These are phyloP conservation scores for Hypoxylon perforatum DNA, from an alignment of 495 filamentous ascomycete genomes.

Conservation along the genomic window DNA sequence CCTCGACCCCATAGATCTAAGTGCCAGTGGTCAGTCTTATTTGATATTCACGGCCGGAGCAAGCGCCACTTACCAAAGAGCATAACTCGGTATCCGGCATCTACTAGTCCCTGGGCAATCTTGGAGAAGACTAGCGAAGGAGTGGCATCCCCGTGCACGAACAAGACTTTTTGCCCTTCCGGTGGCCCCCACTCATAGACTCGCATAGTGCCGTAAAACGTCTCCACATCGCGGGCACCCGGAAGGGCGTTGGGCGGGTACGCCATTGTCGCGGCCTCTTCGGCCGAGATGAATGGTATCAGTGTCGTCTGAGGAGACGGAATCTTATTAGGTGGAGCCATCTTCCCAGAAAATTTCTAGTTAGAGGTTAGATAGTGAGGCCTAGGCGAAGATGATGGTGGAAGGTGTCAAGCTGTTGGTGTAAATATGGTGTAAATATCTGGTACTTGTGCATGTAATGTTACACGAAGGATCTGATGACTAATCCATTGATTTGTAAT, in stretches of 20 bases:
- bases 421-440: too few species aligned
- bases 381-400: too few species aligned
- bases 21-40: not conserved
- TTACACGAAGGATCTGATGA: too few species aligned
- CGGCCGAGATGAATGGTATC: constrained; percentile 26
- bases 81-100: constrained; percentile 79
- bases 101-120: constrained; percentile 72
- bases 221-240: constrained; percentile 76
- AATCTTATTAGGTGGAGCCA: constrained; percentile 19
- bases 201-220: constrained; percentile 76
- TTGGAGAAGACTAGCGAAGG: constrained; percentile 74
- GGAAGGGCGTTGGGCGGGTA: constrained; percentile 82
- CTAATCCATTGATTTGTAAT: too few species aligned
- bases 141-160: constrained; percentile 84
- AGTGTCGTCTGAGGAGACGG: constrained; percentile 21
- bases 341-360: too few species aligned
- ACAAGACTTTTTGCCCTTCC: constrained; percentile 74
- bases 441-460: too few species aligned
- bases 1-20: constrained; percentile 80
- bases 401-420: too few species aligned
- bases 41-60: not conserved
- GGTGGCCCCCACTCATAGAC: constrained; percentile 87
- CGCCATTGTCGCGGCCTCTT: constrained; percentile 45
- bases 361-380: constrained; percentile 14
- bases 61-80: constrained; percentile 69